These are phyloP conservation scores for Blastobotrys capitulatus DNA, from an alignment of 1,139 yeast species.

Conservation along the genomic window DNA sequence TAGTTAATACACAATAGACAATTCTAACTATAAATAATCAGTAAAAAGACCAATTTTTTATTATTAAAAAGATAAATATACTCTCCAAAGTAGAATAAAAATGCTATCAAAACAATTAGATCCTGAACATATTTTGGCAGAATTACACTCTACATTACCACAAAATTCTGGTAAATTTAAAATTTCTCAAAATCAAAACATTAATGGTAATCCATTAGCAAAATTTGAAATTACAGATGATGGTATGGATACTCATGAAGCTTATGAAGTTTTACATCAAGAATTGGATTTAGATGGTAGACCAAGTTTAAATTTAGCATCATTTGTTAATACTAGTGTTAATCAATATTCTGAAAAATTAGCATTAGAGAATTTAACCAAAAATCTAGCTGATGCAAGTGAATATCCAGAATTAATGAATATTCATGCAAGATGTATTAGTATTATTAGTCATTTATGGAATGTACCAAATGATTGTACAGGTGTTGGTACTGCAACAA, in stretches of 20 bases:
- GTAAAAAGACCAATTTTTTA: no score
- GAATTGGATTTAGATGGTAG: constrained; percentile 79
- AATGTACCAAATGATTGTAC: constrained; percentile 53
- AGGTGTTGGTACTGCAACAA: constrained; percentile 84
- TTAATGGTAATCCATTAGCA: constrained; percentile 30
- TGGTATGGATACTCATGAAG: constrained; percentile 49
- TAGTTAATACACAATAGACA: no score
- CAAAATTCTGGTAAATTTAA: constrained; percentile 17
- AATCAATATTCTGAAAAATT: constrained; percentile 49
- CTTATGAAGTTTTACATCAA: constrained; percentile 61
- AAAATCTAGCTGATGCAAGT: constrained; percentile 88
- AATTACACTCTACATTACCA: constrained; percentile 22
- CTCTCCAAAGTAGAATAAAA: background rate
- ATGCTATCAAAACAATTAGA: constrained; percentile 31
- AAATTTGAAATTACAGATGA: constrained; percentile 48
- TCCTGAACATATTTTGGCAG: constrained; percentile 29
- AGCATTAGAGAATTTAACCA: constrained; percentile 64
- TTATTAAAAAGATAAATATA: no score
- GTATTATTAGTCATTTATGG: constrained; percentile 79
- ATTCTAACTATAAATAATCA: no score
- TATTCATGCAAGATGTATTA: constrained; percentile 73
- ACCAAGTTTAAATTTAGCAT: constrained; percentile 79
- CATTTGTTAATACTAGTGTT: constrained; percentile 76
- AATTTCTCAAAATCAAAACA: constrained; percentile 10
- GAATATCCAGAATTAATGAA: constrained; percentile 87